Conservation (phyloP, 352 stramenopile species). For the Globisporangium abappressorium region DNA sequence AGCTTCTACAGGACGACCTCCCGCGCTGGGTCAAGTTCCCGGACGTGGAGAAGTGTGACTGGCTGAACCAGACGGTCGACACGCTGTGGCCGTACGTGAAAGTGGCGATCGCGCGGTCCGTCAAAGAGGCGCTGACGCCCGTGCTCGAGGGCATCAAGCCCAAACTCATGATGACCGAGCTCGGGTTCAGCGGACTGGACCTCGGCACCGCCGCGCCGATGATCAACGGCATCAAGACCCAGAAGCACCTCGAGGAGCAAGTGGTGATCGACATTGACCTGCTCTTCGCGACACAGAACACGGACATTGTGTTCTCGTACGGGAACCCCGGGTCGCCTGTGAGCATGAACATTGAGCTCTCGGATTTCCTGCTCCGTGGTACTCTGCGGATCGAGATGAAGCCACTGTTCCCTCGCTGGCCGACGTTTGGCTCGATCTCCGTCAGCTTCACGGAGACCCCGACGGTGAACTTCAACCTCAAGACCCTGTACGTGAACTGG, state of each 20-base stretch:
- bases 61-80: conserved; percentile 40
- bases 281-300: conserved; percentile 40
- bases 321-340: conserved; percentile 32
- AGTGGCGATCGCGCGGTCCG: conserved; percentile 31
- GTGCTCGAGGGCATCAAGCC: conserved; percentile 34
- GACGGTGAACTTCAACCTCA: conserved; percentile 44
- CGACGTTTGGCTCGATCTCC: conserved; percentile 34
- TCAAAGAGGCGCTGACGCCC: conserved; percentile 36
- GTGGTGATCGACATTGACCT: conserved; percentile 44
- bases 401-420: conserved; percentile 44
- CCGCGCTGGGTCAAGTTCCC: conserved; percentile 47
- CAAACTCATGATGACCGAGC: conserved; percentile 41
- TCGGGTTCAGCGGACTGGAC: conserved; percentile 39
- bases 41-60: conserved; percentile 47
- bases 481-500: conserved; percentile 38
- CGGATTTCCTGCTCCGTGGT: conserved; percentile 39
- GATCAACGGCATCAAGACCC: conserved; percentile 44
- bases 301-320: conserved; percentile 42
- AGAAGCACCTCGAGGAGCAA: conserved; percentile 39
- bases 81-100: conserved; percentile 52
- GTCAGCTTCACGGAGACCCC: conserved; percentile 46
- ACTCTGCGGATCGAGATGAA: conserved; percentile 44
- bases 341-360: conserved; percentile 37
- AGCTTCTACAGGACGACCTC: conserved; percentile 40
- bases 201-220: conserved; percentile 38